These are phyloP conservation scores for Fragilaria crotonensis DNA, from an alignment of 108 stramenopile genomes.

Conservation along the genomic window DNA sequence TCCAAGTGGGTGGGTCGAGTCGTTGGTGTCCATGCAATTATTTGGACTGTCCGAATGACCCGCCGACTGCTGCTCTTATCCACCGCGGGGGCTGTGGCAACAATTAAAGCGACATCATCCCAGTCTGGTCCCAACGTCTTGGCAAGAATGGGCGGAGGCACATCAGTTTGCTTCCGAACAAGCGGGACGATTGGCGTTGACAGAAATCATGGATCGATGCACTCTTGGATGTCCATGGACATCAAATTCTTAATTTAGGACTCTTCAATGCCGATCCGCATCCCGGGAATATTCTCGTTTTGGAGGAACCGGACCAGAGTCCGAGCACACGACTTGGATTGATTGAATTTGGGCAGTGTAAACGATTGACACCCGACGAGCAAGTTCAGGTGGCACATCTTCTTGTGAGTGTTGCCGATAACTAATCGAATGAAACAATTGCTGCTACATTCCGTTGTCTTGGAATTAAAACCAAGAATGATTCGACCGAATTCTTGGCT, in stretches of 20 bases:
- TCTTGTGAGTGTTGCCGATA: conserved; percentile 59
- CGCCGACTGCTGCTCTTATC: conserved; percentile 42
- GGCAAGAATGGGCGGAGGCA: conserved; percentile 54
- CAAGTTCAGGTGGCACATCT: conserved; percentile 45
- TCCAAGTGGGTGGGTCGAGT: neutral
- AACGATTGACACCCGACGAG: conserved; percentile 41
- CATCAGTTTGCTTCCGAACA: conserved; percentile 32
- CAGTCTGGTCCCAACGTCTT: conserved; percentile 21
- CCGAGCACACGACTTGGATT: conserved; percentile 37
- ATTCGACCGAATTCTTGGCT: conserved; percentile 63
- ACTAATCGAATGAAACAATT: conserved; percentile 49
- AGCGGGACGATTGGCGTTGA: conserved; percentile 25
- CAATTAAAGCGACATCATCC: conserved; percentile 29
- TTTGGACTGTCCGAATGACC: conserved; percentile 41
- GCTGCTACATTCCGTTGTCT: conserved; percentile 53
- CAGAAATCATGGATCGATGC: conserved; percentile 48
- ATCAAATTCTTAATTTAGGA: conserved; percentile 68
- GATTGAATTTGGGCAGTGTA: conserved; percentile 75
- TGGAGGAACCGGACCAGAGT: too few species aligned
- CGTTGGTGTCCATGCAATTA: conserved; percentile 53
- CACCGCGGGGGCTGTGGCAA: conserved; percentile 20
- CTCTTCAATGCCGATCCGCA: conserved; percentile 60
- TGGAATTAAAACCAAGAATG: conserved; percentile 55
- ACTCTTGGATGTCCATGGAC: conserved; percentile 71
- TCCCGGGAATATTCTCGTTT: conserved; percentile 23